Evolutionary conservation across 305 asterid genomes (phyloP), one percentile per base, ranked within the genome.

Genomic region (Nicotiana rustica): DNA sequence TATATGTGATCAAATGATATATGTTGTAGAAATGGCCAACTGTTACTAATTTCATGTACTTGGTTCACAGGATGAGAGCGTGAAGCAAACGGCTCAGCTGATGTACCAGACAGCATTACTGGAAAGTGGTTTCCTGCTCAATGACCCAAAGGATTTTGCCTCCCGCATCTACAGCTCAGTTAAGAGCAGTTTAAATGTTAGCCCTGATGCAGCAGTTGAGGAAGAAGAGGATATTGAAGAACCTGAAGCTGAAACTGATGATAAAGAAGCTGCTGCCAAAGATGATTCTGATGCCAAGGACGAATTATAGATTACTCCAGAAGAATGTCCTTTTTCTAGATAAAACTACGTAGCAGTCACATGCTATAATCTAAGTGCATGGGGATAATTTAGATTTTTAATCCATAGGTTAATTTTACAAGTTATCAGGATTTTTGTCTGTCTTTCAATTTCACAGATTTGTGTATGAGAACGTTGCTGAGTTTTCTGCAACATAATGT

Each of bases 81-180:
- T 90, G 6, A 94, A 90, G 91, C 87, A 89, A 75, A 91, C 97
- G 9, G 97, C 98, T 25, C 92, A 84, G 56, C 96, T 94, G 17
- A 83, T 94, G 88, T 94, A 92, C 86, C 97, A 94, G 83, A 94
- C 98, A 6, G 95, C 98, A 13, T 85, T 94, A 47, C 87, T 94
- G 96, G 97, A 94, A 92, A 94, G 98, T 86, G 98, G 98, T 18
- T 94, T 94, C 18, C 1, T 81, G 4, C 91, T 92, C 29, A 88
- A 29, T 60, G 97, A 94, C 64, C 98, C 97, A 1, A 92, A 92
- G 89, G 95, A 92, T 71, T 94, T 94, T 77, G 98, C 98, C 52
- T 81, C 92, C n/a, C 78, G 86, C 49, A 89, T 94, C 81, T 94
- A 94, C 86, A 83, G 89, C 87, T 89, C 95, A 0, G 95, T 94